phyloP scores from a whole-genome alignment of 495 filamentous ascomycete genomes.

The Immersiella caudata region DNA sequence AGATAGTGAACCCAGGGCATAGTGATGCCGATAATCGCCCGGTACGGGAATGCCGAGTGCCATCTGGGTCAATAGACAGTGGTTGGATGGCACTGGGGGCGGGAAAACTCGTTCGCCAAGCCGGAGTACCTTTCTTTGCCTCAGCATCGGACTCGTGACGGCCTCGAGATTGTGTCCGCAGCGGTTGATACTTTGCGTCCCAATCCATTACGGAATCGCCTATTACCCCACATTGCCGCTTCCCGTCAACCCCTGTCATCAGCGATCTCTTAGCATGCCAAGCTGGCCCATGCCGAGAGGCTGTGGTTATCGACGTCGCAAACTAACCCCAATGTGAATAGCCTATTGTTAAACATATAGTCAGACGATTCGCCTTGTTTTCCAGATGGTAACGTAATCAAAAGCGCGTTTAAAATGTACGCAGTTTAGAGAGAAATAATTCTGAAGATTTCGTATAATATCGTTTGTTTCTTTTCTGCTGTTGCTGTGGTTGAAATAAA shows the following conservation, averaged over 20 bases:
- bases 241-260: neutral
- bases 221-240: slow-evolving; percentile 4
- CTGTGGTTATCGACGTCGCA: neutral
- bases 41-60: too few relatives aligned
- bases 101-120: neutral
- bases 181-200: slow-evolving; percentile 7
- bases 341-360: too few relatives aligned
- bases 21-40: too few relatives aligned
- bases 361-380: too few relatives aligned
- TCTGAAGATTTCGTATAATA: too few relatives aligned
- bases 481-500: too few relatives aligned
- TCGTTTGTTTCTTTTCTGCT: too few relatives aligned
- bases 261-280: neutral
- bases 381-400: too few relatives aligned
- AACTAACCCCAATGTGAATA: too few relatives aligned
- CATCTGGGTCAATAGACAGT: neutral
- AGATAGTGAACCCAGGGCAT: neutral
- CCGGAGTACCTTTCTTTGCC: neutral
- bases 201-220: slow-evolving; percentile 2
- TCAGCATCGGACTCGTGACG: neutral
- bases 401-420: too few relatives aligned
- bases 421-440: too few relatives aligned
- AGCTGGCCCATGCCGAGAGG: slow-evolving; percentile 14
- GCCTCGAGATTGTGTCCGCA: slow-evolving; percentile 10
- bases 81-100: neutral